phyloP scores from a whole-genome alignment of 192 early-diverging fungal species.

The Coemansia sp. region DNA sequence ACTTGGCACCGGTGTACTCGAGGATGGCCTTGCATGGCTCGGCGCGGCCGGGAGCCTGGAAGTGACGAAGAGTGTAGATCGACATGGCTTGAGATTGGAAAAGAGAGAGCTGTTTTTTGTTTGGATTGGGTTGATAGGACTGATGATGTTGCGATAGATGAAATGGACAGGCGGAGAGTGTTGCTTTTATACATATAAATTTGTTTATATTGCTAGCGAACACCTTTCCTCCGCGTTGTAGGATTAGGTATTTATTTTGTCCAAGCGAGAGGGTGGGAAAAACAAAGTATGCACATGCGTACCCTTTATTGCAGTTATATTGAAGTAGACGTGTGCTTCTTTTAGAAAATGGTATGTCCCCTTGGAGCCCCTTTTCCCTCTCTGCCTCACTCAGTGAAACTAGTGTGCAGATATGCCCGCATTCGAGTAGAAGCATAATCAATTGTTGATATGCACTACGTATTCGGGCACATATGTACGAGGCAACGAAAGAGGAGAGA shows the following conservation, averaged over 20 bases:
- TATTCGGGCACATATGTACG: background rate
- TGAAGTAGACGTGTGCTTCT: background rate
- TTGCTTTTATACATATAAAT: background rate
- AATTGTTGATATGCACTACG: background rate
- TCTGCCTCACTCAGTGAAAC: background rate
- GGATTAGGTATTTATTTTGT: background rate
- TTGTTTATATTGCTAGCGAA: background rate
- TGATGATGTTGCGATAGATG: background rate
- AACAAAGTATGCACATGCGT: background rate
- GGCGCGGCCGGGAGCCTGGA: conserved; percentile 31
- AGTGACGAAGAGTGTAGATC: conserved; percentile 34
- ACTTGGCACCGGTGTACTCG: conserved; percentile 35
- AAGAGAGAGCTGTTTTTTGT: background rate
- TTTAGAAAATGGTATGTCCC: no score
- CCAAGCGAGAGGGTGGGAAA: background rate
- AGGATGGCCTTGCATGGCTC: conserved; percentile 43
- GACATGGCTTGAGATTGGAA: background rate
- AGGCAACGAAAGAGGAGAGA: background rate
- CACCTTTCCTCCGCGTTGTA: background rate
- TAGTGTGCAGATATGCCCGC: background rate
- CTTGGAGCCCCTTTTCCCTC: background rate
- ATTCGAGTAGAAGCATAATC: background rate
- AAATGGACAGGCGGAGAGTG: background rate
- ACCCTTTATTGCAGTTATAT: background rate
- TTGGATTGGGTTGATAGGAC: background rate